These are phyloP conservation scores for Xerocomellus intermedius DNA, from an alignment of 768 basidiomycete genomes.

Conservation along the genomic window DNA sequence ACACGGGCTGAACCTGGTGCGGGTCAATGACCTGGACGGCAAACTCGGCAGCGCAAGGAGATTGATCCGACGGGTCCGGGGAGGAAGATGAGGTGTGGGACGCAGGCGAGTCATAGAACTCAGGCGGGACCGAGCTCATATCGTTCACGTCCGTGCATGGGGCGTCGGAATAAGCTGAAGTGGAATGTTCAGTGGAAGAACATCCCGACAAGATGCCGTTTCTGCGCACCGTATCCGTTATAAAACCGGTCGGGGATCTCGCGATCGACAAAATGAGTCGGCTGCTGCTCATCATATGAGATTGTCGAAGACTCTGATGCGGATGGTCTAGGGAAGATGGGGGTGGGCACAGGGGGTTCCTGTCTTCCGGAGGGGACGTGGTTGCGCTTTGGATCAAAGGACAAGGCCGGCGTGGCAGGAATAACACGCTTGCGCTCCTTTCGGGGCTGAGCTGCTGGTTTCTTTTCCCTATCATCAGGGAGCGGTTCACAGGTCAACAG, in stretches of 20 bases:
- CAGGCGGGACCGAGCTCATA: slow-evolving; percentile 8
- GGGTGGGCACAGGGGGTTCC: slow-evolving; percentile 9
- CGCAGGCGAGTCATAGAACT: slow-evolving; percentile 22
- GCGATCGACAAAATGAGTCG: slow-evolving; percentile 5
- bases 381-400: slow-evolving; percentile 20
- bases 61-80: slow-evolving; percentile 24
- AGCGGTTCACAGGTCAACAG: slow-evolving; percentile 25
- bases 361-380: slow-evolving; percentile 26
- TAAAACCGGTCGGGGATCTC: slow-evolving; percentile 4
- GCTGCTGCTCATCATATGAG: slow-evolving; percentile 11
- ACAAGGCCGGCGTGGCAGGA: slow-evolving; percentile 20
- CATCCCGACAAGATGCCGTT: slow-evolving; percentile 11
- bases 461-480: slow-evolving; percentile 27
- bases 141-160: slow-evolving; percentile 17
- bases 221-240: slow-evolving; percentile 14
- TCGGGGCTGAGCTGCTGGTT: neutral
- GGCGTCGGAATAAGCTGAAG: slow-evolving; percentile 9
- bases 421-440: slow-evolving; percentile 25
- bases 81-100: slow-evolving; percentile 25
- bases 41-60: slow-evolving; percentile 16
- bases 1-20: slow-evolving; percentile 9
- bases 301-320: slow-evolving; percentile 9
- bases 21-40: neutral
- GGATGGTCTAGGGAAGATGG: slow-evolving; percentile 6
- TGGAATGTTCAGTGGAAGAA: slow-evolving; percentile 3